A percentile compares a stretch with the other conserved stretches of the same genome.
These are phyloP conservation scores for Nemophila menziesii DNA, from an alignment of 257 asterid genomes.

Conservation along the genomic window DNA sequence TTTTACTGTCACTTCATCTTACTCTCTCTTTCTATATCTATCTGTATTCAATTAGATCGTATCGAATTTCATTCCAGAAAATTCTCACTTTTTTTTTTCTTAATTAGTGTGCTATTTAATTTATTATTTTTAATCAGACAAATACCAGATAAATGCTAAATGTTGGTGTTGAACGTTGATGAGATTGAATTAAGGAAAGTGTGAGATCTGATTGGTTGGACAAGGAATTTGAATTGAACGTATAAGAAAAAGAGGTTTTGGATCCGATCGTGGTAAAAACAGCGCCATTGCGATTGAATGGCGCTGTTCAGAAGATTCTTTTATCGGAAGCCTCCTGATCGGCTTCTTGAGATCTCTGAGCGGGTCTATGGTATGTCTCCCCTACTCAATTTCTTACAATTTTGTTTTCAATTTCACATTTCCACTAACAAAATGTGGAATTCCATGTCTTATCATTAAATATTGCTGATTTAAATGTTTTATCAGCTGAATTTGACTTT, in stretches of 20 bases:
- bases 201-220: slow-evolving; percentile 34
- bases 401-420: slow-evolving; percentile 10
- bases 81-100: no score
- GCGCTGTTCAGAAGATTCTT: slow-evolving; percentile 99
- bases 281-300: slow-evolving; percentile 76
- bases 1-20: slow-evolving; percentile 7
- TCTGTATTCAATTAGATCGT: not conserved
- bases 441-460: no score
- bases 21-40: not conserved
- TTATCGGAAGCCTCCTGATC: slow-evolving; percentile 98
- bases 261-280: slow-evolving; percentile 52
- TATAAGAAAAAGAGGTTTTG: slow-evolving; percentile 32
- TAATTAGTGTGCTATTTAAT: not conserved
- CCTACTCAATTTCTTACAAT: slow-evolving; percentile 4
- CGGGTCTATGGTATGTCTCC: slow-evolving; percentile 78
- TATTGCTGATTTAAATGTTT: not conserved
- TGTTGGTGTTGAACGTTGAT: slow-evolving; percentile 3
- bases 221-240: slow-evolving; percentile 12
- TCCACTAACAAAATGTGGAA: not conserved
- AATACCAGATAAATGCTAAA: not conserved
- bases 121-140: not conserved
- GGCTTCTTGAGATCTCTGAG: slow-evolving; percentile 98
- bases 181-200: slow-evolving; percentile 15
- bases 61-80: not conserved
- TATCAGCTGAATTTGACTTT: not conserved